Evolutionary conservation across 2,329 filamentous ascomycete genomes (phyloP).

Genomic region (Beauveria sp.): DNA sequence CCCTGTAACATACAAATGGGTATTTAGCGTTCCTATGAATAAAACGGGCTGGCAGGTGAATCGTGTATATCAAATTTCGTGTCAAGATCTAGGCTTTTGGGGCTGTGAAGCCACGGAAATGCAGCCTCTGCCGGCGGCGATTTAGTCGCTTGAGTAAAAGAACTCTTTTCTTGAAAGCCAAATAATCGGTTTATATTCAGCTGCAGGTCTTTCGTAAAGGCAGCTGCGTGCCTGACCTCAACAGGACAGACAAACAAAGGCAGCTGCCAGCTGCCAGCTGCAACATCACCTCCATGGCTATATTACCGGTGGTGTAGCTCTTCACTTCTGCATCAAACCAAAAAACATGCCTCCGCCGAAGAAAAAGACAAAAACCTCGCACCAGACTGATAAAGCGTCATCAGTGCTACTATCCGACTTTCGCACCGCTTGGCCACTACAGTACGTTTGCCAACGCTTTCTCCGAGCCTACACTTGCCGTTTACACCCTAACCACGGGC

Average conservation of each 20-base stretch:
- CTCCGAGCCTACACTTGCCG: neutral
- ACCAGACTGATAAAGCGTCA: conserved; percentile 14
- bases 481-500: neutral
- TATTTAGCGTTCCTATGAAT: no score
- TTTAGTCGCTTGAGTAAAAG: no score
- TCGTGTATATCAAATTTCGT: no score
- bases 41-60: no score
- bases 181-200: neutral
- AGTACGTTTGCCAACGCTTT: conserved; percentile 19
- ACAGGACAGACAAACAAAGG: no score
- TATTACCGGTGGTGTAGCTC: neutral
- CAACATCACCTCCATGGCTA: neutral
- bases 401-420: conserved; percentile 23
- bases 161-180: neutral
- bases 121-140: no score
- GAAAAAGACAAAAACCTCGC: conserved; percentile 18
- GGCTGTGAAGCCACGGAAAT: no score
- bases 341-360: conserved; percentile 19
- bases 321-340: conserved; percentile 8
- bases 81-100: no score
- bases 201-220: neutral
- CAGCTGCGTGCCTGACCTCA: neutral
- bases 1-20: neutral
- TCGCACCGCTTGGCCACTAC: conserved; percentile 27
- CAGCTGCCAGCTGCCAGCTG: conserved; percentile 8